A percentile compares a stretch with the other conserved stretches of the same genome.
phyloP scores from a whole-genome alignment of 495 filamentous ascomycete species.

The Astrocystis sublimbata region DNA sequence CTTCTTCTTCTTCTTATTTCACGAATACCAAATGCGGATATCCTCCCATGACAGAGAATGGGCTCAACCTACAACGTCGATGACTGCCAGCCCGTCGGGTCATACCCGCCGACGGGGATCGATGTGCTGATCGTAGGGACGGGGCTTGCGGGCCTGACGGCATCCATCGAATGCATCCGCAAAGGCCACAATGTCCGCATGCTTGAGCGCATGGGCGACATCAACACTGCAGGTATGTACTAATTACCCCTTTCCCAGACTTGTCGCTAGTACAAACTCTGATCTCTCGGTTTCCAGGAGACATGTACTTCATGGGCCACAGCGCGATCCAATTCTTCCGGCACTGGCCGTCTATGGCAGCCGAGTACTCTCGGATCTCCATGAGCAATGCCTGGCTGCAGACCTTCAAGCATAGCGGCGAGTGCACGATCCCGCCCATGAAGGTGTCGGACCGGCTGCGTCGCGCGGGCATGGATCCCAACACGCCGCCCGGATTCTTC shows the following conservation, averaged over 20 bases:
- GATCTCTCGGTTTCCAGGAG: constrained; percentile 40
- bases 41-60: constrained; percentile 23
- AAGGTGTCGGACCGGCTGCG: constrained; percentile 45
- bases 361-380: constrained; percentile 49
- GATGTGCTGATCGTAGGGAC: constrained; percentile 63
- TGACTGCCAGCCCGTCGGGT: constrained; percentile 39
- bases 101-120: constrained; percentile 49
- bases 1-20: too few relatives aligned
- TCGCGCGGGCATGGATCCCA: constrained; percentile 36
- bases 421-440: constrained; percentile 41
- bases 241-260: constrained; percentile 11
- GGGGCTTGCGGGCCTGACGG: constrained; percentile 64
- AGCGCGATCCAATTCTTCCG: constrained; percentile 52
- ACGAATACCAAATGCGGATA: background rate
- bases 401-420: constrained; percentile 55
- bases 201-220: constrained; percentile 50
- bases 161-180: constrained; percentile 62
- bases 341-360: constrained; percentile 57
- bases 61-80: constrained; percentile 27
- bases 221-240: constrained; percentile 40
- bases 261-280: background rate
- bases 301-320: constrained; percentile 57
- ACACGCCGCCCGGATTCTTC: constrained; percentile 44
- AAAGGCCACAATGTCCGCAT: constrained; percentile 64
- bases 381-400: constrained; percentile 52